Evolutionary conservation across 192 early-diverging fungal species (phyloP).

Genomic region (Podila horticola): DNA sequence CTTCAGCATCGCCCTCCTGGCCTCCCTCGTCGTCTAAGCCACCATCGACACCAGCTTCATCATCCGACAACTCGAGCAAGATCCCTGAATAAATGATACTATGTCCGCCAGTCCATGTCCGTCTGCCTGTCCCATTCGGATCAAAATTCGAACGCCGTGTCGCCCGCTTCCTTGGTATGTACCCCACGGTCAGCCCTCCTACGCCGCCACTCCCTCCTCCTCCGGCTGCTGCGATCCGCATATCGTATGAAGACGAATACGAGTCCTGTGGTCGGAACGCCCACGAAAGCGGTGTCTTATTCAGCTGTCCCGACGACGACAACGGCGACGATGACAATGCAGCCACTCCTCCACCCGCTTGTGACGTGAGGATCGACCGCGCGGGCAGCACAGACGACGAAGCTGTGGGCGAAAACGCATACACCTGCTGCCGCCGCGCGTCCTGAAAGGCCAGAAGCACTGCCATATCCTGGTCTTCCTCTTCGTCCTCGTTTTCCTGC

Average conservation of each 20-base stretch:
- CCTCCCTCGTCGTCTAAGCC: not conserved
- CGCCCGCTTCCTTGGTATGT: slow-evolving; percentile 19
- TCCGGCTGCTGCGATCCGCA: slow-evolving; percentile 18
- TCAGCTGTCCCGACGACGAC: not conserved
- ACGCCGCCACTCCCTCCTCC: not conserved
- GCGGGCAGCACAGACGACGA: slow-evolving; percentile 14
- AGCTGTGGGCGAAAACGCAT: slow-evolving; percentile 18
- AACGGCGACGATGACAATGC: too few relatives aligned
- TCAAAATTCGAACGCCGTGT: slow-evolving; percentile 13
- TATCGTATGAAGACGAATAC: slow-evolving; percentile 15
- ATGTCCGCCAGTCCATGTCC: slow-evolving; percentile 49
- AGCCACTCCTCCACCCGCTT: not conserved
- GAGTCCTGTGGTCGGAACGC: slow-evolving; percentile 15
- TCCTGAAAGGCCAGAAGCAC: slow-evolving; percentile 41
- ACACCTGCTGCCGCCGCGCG: slow-evolving; percentile 24
- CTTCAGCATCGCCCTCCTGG: not conserved
- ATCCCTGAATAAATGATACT: slow-evolving; percentile 53
- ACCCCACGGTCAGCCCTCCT: slow-evolving; percentile 23
- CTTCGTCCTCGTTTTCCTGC: slow-evolving; percentile 19
- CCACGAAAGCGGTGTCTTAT: slow-evolving; percentile 32
- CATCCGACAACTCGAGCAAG: slow-evolving; percentile 43
- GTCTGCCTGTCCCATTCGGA: slow-evolving; percentile 26
- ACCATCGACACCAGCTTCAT: slow-evolving; percentile 1
- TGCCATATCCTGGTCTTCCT: slow-evolving; percentile 48
- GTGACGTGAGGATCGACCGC: slow-evolving; percentile 23